Evolutionary conservation across 2,329 filamentous ascomycete species (phyloP).

Genomic region (Neofusicoccum cordaticola): DNA sequence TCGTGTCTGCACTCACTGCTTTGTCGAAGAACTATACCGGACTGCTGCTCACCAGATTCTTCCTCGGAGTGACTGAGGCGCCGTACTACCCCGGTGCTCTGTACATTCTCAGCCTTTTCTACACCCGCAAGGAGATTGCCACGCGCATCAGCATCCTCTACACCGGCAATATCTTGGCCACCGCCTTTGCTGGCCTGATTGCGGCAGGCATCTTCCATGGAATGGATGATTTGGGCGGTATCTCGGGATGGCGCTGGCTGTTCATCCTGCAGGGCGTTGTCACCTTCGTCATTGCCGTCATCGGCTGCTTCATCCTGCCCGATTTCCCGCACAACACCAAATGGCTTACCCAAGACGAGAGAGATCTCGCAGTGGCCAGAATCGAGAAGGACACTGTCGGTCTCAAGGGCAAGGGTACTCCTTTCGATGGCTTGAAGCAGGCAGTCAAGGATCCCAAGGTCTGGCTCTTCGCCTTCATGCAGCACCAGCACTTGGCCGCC

Average conservation of each 20-base stretch:
- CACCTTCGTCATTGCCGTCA: constrained; percentile 33
- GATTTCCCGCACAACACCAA: constrained; percentile 25
- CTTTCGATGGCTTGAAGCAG: neutral
- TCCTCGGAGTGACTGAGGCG: constrained; percentile 13
- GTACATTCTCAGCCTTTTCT: constrained; percentile 53
- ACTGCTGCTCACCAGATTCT: constrained; percentile 32
- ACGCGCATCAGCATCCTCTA: constrained; percentile 53
- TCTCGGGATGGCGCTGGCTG: constrained; percentile 38
- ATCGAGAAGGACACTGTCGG: constrained; percentile 48
- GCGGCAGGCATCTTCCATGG: constrained; percentile 51
- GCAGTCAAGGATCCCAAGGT: neutral
- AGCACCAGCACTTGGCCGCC: constrained; percentile 20
- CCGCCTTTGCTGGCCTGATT: constrained; percentile 54
- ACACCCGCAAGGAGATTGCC: constrained; percentile 52
- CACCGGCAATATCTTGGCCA: constrained; percentile 49
- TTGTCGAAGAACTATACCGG: constrained; percentile 47
- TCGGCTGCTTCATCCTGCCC: constrained; percentile 36
- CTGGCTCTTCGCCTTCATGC: constrained; percentile 25
- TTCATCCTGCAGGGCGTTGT: constrained; percentile 30
- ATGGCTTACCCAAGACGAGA: constrained; percentile 6
- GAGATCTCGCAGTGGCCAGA: constrained; percentile 24
- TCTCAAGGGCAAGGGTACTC: constrained; percentile 33
- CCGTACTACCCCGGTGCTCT: constrained; percentile 38
- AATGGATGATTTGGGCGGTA: constrained; percentile 28
- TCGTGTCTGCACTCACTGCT: constrained; percentile 51